Evolutionary conservation across 2,329 filamentous ascomycete genomes (phyloP), one percentile per base, ranked within the genome.

Genomic region (Xylariales sp.): DNA sequence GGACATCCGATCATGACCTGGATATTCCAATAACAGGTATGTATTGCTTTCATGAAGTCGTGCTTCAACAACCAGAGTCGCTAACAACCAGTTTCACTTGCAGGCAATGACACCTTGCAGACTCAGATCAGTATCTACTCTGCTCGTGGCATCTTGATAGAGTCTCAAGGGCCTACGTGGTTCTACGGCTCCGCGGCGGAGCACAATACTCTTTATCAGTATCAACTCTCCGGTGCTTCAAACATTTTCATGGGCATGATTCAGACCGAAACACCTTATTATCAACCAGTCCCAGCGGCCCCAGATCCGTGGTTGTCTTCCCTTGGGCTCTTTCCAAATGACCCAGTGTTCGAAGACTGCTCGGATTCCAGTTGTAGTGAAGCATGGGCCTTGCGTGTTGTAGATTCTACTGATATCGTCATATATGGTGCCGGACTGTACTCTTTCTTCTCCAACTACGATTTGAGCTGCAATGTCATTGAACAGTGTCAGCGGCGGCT

Each of bases 241-340:
- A 39, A 41, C 7, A 29, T 51, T 8, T 83, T 77, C 57, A 76
- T 83, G 67, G 75, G 70, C 14, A 60, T 78, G 24, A 78, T 85
- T 40, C 83, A 86, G 52, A 77, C 76, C 1, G 82, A 86, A 54
- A 84, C 80, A 3, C 76, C 81, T 19, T 76, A 72, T 62, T 80
- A 74, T 63, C 76, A 83, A 56, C 64, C 73, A 45, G 79, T 81
- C 54, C 78, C 81, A 16, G 65, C 74, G 52, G 65, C 78, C 4
- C 59, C 72, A 14, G 61, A 65, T 3, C 74, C 70, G 25, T 79
- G 74, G 55, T n/a, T n/a, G n/a, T n/a, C n/a, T n/a, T 61, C 60
- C 3, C 35, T 59, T 5, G 56, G 36, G 8, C 8, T 53, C 1
- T 73, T 65, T 41, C 51, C 54, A 12, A 73, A 78, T 45, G 74